Conservation (phyloP, 805 yeast genomes). For the Kuraishia floccosa region DNA sequence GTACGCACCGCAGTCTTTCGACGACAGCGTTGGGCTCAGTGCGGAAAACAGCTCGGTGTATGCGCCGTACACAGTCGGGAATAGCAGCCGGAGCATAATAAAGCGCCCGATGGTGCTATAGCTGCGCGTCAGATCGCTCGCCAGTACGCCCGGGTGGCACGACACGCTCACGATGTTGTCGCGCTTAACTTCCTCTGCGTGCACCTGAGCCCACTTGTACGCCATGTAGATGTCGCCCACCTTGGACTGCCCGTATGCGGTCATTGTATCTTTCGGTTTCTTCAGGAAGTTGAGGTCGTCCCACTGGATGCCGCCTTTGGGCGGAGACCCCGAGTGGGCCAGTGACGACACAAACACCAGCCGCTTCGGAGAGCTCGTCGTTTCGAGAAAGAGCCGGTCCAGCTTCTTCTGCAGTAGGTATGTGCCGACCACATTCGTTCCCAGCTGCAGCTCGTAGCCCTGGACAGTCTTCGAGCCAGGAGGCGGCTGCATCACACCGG, state of each 20-base stretch:
- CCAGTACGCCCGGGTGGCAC: conserved; percentile 4
- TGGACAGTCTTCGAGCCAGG: conserved; percentile 23
- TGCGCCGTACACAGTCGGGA: conserved; percentile 16
- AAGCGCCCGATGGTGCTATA: conserved; percentile 1
- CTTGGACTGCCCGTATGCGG: conserved; percentile 20
- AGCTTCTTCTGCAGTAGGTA: conserved; percentile 27
- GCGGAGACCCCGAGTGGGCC: conserved; percentile 18
- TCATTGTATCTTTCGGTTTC: not conserved
- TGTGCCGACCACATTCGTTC: conserved; percentile 34
- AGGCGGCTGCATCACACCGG: conserved; percentile 31
- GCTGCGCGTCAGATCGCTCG: not conserved
- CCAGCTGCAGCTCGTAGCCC: conserved; percentile 34
- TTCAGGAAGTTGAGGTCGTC: conserved; percentile 2
- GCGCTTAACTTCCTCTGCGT: conserved; percentile 9
- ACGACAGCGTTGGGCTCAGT: conserved; percentile 18
- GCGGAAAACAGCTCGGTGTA: conserved; percentile 25
- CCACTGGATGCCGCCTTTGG: conserved; percentile 6
- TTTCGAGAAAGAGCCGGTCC: conserved; percentile 20
- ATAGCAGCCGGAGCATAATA: not conserved
- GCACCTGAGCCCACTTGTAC: conserved; percentile 16
- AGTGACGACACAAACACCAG: conserved; percentile 25
- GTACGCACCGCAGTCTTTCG: conserved; percentile 16
- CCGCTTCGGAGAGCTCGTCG: conserved; percentile 20
- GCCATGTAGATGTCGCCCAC: conserved; percentile 22
- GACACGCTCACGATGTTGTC: conserved; percentile 8